phyloP scores from a whole-genome alignment of 805 yeast species.

The Kodamaea nitidulidarum region DNA sequence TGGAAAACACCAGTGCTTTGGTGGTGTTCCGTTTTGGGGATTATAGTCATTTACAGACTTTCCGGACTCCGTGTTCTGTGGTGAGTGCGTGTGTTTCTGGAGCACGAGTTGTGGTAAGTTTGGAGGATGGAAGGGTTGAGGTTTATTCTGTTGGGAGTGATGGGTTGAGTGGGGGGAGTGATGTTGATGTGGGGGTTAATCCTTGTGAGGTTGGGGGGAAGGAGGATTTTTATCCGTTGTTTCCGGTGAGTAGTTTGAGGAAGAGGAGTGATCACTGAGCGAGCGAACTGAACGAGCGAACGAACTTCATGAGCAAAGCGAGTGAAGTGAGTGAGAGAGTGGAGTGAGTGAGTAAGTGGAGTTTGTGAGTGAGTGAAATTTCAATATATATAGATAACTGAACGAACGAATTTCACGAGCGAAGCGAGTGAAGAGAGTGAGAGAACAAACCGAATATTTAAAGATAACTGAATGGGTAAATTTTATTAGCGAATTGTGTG shows the following conservation, averaged over 20 bases:
- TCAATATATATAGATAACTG: too few species aligned
- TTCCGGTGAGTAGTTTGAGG: slow-evolving; percentile 46
- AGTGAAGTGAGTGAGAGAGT: too few species aligned
- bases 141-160: slow-evolving; percentile 17
- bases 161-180: slow-evolving; percentile 13
- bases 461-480: too few species aligned
- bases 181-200: slow-evolving; percentile 14
- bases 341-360: too few species aligned
- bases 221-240: slow-evolving; percentile 46
- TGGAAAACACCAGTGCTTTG: slow-evolving; percentile 49
- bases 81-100: background rate
- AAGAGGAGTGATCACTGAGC: slow-evolving; percentile 60
- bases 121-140: slow-evolving; percentile 12
- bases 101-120: background rate
- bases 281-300: slow-evolving; percentile 9
- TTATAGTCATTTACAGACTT: slow-evolving; percentile 26
- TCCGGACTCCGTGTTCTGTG: slow-evolving; percentile 1
- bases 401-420: too few species aligned
- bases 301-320: background rate
- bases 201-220: slow-evolving; percentile 31
- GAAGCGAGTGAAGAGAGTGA: too few species aligned
- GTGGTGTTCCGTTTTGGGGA: slow-evolving; percentile 33
- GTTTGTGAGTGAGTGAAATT: too few species aligned
- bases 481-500: too few species aligned
- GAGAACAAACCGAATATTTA: too few species aligned